Evolutionary conservation across 2,329 filamentous ascomycete genomes (phyloP), one percentile per base, ranked within the genome.

Genomic region (Penicillium expansum): DNA sequence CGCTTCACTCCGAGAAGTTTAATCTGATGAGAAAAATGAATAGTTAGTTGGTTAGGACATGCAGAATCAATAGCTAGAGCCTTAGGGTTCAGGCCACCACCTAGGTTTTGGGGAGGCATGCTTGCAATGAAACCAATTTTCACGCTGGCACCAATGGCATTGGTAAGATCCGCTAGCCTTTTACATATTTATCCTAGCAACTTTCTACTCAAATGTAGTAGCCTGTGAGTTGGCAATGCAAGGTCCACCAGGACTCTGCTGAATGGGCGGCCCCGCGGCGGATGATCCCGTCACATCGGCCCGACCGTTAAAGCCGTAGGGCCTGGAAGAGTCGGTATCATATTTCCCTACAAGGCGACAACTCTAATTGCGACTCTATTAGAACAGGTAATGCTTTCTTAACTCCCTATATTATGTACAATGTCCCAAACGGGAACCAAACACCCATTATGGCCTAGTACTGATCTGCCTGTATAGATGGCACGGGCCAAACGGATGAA

Each of bases 401-500:
- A 32, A 4, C 7, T 9, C 13, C 9, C 11, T 5, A 24, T 24
- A 24, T 24, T 3, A 5, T 9, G 2, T 32, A 20, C 32, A 14
- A 9, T 22, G 7, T 32, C n/a, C 11, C 14, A 22, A 38, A n/a
- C 14, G 10, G 3, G 5, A 50, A 30, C 38, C 7, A 24, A 24
- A 32, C 5, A 22, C 13, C 37, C 22, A 50, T 20, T 41, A 5
- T 32, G 18, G 5, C 24, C 24, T 24, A 24, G 24, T 5, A 24
- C 24, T 24, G 24, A 22, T 13, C 24, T n/a, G 3, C 14, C 18
- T 47, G 18, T 35, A 54, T 54, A 49, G 18, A 48, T 49, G 35
- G 43, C 52, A 54, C 52, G 43, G 52, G 22, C 44, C 52, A 42
- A n/a, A 9, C 44, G 53, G 53, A 56, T 43, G 48, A 56, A 55